phyloP scores from a whole-genome alignment of 148 eudicot genomes.

The Nepenthes mirabilis region DNA sequence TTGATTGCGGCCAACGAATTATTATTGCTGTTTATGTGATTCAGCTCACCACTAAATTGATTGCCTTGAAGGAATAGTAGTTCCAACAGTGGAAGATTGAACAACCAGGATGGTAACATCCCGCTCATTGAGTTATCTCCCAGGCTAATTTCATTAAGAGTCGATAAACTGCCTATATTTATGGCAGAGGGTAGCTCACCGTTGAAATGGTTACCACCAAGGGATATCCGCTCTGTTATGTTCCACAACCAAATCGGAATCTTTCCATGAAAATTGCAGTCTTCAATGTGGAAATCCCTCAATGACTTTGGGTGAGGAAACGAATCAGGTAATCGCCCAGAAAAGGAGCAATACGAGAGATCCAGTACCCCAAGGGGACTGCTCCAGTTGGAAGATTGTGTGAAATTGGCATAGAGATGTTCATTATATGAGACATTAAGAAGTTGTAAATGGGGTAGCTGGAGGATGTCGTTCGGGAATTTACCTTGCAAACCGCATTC shows the following conservation, averaged over 20 bases:
- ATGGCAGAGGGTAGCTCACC: neutral
- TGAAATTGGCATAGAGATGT: neutral
- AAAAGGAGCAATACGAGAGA: conserved; percentile 3
- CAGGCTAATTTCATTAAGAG: neutral
- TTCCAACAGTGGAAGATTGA: no score
- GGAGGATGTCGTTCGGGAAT: no score
- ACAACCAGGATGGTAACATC: no score
- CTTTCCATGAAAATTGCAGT: neutral
- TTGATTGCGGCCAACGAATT: no score
- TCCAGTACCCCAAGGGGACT: conserved; percentile 7
- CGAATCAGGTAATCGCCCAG: conserved; percentile 11
- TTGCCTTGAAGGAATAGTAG: no score
- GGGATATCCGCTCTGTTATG: neutral
- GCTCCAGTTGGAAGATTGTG: conserved; percentile 1
- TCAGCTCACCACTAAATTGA: no score
- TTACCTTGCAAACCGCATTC: no score
- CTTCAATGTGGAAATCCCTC: neutral
- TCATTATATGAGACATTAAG: neutral
- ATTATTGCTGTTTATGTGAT: no score
- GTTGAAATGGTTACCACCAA: neutral
- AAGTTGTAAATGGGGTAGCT: neutral
- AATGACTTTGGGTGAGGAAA: conserved; percentile 10
- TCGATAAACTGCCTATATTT: neutral
- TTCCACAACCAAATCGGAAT: conserved; percentile 19
- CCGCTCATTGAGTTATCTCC: no score